These are phyloP conservation scores for Carex sylvatica DNA, from an alignment of 202 grass and related monocot genomes.

Conservation along the genomic window DNA sequence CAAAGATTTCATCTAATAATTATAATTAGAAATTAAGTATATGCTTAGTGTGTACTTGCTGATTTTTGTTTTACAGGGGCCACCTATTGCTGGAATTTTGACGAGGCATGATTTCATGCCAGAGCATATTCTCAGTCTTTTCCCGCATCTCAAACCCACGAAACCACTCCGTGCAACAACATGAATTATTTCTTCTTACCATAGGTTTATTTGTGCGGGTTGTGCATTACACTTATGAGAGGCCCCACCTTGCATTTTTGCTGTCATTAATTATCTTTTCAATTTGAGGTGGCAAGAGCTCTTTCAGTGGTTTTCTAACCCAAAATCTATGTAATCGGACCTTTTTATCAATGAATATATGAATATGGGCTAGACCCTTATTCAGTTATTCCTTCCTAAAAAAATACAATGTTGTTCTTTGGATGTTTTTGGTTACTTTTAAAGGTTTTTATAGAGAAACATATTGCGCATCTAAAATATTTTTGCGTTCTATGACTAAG, in stretches of 20 bases:
- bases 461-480: background rate
- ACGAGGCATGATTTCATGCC: slow-evolving; percentile 94
- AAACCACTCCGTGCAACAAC: slow-evolving; percentile 38
- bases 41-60: slow-evolving; percentile 4
- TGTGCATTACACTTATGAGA: slow-evolving; percentile 30
- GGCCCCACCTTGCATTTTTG: slow-evolving; percentile 26
- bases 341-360: too few relatives aligned
- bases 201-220: slow-evolving; percentile 24
- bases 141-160: slow-evolving; percentile 57
- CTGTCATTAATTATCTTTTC: background rate
- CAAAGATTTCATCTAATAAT: background rate
- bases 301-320: too few relatives aligned
- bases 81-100: slow-evolving; percentile 80
- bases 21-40: background rate
- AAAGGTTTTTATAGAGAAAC: slow-evolving; percentile 9
- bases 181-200: slow-evolving; percentile 4
- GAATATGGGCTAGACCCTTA: too few relatives aligned
- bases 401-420: background rate
- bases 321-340: too few relatives aligned
- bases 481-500: background rate
- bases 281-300: slow-evolving; percentile 15
- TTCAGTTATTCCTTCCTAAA: too few relatives aligned
- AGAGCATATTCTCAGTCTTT: slow-evolving; percentile 73
- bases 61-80: slow-evolving; percentile 56
- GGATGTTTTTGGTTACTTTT: slow-evolving; percentile 19